Conservation (phyloP, 2,329 filamentous ascomycete genomes). For the Ceratocystis variospora region DNA sequence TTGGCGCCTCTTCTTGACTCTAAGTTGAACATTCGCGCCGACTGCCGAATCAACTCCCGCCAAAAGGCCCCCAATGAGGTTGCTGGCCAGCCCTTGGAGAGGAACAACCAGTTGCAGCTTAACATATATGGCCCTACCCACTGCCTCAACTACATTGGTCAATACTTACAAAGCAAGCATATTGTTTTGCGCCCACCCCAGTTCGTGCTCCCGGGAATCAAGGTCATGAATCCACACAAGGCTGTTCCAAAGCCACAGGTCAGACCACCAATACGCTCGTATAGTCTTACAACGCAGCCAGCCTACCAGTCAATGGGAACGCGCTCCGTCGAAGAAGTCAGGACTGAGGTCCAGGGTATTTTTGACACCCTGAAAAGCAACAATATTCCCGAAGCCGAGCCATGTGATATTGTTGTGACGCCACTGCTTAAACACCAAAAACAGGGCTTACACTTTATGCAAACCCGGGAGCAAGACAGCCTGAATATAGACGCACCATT, state of each 20-base stretch:
- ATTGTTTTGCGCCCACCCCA: conserved; percentile 54
- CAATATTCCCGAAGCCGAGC: conserved; percentile 59
- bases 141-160: conserved; percentile 49
- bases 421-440: conserved; percentile 73
- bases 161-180: conserved; percentile 29
- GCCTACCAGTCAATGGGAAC: conserved; percentile 22
- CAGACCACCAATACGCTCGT: conserved; percentile 26
- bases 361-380: conserved; percentile 75
- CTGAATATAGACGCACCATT: conserved; percentile 56
- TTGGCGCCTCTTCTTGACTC: conserved; percentile 63
- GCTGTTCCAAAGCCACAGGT: conserved; percentile 28
- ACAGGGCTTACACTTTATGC: conserved; percentile 81
- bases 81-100: conserved; percentile 48
- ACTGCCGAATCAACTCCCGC: conserved; percentile 56
- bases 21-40: conserved; percentile 50
- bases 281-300: conserved; percentile 22
- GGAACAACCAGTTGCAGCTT: conserved; percentile 50
- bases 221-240: conserved; percentile 62
- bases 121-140: conserved; percentile 67
- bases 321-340: conserved; percentile 73
- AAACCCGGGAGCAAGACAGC: conserved; percentile 52
- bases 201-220: conserved; percentile 52
- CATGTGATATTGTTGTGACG: conserved; percentile 47
- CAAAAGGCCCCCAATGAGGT: conserved; percentile 49
- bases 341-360: conserved; percentile 68